Evolutionary conservation across 306 rosid species (phyloP).

Genomic region (Potentilla sterilis): DNA sequence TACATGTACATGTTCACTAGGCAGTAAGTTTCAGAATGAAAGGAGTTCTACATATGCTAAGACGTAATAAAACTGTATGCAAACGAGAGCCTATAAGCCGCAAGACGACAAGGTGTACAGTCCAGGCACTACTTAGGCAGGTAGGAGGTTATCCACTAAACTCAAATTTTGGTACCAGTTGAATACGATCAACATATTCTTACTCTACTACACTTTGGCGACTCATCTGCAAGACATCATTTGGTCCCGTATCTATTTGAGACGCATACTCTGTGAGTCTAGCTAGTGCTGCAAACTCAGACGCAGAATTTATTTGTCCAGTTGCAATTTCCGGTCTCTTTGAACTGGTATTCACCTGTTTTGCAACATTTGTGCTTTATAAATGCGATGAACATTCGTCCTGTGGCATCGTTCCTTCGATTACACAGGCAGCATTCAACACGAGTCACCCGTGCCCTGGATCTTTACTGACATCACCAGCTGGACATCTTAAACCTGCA

Average conservation of each 20-base stretch:
- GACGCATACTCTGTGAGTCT: background rate
- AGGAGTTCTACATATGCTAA: background rate
- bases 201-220: background rate
- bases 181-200: background rate
- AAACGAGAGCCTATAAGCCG: background rate
- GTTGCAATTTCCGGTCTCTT: background rate
- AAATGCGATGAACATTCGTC: background rate
- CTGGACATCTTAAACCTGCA: constrained; percentile 27
- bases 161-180: background rate
- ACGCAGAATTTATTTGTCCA: background rate
- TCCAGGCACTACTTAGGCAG: background rate
- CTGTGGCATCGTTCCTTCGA: background rate
- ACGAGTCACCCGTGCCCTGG: constrained; percentile 6
- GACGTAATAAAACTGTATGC: background rate
- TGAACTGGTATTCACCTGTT: background rate
- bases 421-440: background rate
- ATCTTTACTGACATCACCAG: constrained; percentile 11
- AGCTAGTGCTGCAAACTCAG: background rate
- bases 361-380: background rate
- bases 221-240: background rate
- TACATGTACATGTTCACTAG: background rate
- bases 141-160: background rate
- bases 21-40: background rate
- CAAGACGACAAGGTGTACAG: background rate
- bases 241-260: background rate